Conservation (phyloP, 1,284 basidiomycete species). For the Exobasidium cylindrosporum region DNA sequence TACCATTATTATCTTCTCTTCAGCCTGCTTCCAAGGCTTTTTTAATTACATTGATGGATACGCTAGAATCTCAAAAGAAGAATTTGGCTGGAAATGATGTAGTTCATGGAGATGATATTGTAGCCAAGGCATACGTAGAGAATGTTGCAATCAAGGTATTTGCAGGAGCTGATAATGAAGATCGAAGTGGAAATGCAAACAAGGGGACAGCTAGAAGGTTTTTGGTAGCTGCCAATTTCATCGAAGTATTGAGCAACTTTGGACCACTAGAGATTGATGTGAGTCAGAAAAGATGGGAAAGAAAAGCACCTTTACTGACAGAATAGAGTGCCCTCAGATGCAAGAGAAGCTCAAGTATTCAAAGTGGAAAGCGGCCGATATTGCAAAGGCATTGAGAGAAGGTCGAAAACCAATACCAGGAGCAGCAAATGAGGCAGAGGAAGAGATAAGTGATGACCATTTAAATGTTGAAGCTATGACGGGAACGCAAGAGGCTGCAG, state of each 20-base stretch:
- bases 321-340: slow-evolving; percentile 59
- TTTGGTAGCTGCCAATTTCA: slow-evolving; percentile 78
- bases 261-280: slow-evolving; percentile 58
- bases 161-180: slow-evolving; percentile 82
- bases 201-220: slow-evolving; percentile 84
- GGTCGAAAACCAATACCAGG: slow-evolving; percentile 53
- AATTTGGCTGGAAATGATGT: slow-evolving; percentile 74
- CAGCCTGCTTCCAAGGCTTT: slow-evolving; percentile 64
- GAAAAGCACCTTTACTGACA: neutral
- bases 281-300: slow-evolving; percentile 13
- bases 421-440: slow-evolving; percentile 33
- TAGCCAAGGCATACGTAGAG: slow-evolving; percentile 82
- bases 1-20: slow-evolving; percentile 56
- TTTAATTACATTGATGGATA: slow-evolving; percentile 71
- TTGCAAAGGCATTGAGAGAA: slow-evolving; percentile 82
- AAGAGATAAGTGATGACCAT: slow-evolving; percentile 14
- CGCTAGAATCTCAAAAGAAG: slow-evolving; percentile 76
- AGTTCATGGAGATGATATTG: slow-evolving; percentile 71
- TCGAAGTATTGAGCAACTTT: slow-evolving; percentile 76
- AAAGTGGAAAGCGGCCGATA: slow-evolving; percentile 89
- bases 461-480: neutral
- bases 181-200: slow-evolving; percentile 68
- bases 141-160: slow-evolving; percentile 91
- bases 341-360: slow-evolving; percentile 78
- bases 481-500: slow-evolving; percentile 4